Base-by-base conservation (phyloP, 106 monocot species). In the Apostasia ramifera region DNA sequence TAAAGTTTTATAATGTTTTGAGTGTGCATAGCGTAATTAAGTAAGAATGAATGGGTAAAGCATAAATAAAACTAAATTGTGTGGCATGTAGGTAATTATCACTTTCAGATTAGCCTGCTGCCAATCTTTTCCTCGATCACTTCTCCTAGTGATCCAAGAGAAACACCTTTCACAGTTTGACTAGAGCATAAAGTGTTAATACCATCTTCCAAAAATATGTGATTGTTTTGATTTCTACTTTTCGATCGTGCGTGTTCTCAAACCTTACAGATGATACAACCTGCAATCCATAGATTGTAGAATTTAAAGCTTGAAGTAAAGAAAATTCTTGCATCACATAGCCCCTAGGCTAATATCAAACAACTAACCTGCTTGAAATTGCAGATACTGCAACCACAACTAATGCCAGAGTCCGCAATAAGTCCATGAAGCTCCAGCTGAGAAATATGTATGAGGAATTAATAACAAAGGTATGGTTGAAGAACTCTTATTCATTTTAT, bases 171-270 rank as follows among this genome's bases (percentile, higher is more conserved):
- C 58, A n/a, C 71, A 73, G 68, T 64, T 85, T 83, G 50, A 77
- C 70, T 14, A 88, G 54, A 14, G 40, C 66, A 59, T 76, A 74
- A 50, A 92, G 64, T 57, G 76, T 71, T 69, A n/a, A 85, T 76
- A 40, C 85, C 83, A 57, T 68, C 83, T 12, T 76, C 57, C 66
- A 92, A 61, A 38, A 79, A 87, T 62, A 91, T 87, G 62, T 87
- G 74, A 72, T 75, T 65, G 47, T 92, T 85, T 59, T 84, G 85
- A 70, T 92, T 80, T 13, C 53, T 65, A 13, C 88, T 78, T 13
- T 64, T 67, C 44, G 66, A 76, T 7, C 73, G 59, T 1, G 92
- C 82, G 70, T 92, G 91, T 15, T 78, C 71, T 88, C 85, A 79
- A 88, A 88, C 59, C 85, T 69, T 4, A 69, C 46, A 69, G 85